Base-by-base conservation (phyloP, 2,329 filamentous ascomycete genomes). In the Penicillium concentricum region DNA sequence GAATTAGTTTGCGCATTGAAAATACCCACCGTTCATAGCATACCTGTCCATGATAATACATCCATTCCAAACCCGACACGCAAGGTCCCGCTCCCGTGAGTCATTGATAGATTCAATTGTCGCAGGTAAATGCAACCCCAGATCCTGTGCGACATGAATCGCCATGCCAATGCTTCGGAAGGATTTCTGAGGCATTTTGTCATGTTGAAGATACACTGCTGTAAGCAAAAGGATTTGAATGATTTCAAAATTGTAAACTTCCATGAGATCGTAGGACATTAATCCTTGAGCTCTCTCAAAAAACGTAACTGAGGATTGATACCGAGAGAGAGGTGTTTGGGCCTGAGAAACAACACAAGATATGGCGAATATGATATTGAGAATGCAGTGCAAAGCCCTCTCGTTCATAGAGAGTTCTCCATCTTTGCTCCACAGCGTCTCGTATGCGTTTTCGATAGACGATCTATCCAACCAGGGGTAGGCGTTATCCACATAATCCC, bases 351-450 rank as follows among this genome's bases (percentile, higher is more conserved):
- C 58, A 1, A 58, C 58, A 45, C 55, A 58, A 3, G 55, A 57
- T 24, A 47, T 58, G 8, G 58, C 58, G 18, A 60, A 60, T 34
- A 60, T 60, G 10, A 60, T 38, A 35, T 60, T 60, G 35, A 60
- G 55, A 12, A 60, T 37, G 39, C 58, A 60, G 34, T 60, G 58
- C 5, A 58, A 6, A 5, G 47, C 56, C 22, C 16, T 58, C 47
- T 60, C 56, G 13, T 60, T 56, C 58, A 60, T 60, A 1, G 26
- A 13, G 35, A 46, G 20, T 32, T 60, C 43, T 16, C 47, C 55
- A 15, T 41, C 34, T 16, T 45, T 45, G 2, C 3, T 18, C 53
- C 53, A 56, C 18, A 56, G 16, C 12, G 46, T 45, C 42, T 50
- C 46, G 12, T 56, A 56, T 44, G 46, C 53, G 13, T 9, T 20